Base-by-base conservation (phyloP, 371 early-diverging fungal species). In the Mucor saturninus region DNA sequence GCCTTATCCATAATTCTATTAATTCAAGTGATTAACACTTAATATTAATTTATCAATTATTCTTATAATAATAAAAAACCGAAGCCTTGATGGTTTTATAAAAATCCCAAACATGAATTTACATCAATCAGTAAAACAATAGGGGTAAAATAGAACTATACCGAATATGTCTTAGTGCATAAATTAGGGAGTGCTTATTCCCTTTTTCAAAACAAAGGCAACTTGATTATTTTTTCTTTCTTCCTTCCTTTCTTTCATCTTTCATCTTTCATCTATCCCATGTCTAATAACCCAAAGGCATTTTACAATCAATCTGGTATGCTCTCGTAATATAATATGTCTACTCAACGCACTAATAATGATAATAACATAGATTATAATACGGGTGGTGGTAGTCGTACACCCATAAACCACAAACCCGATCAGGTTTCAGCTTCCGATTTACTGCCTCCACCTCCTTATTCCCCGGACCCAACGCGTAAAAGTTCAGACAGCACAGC, bases 231-330 rank as follows among this genome's bases (percentile, higher is more conserved):
- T 14, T 42, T 42, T 42, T 8, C 46, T 45, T 15, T 45, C n/a
- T 45, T 15, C 15, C 35, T 46, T 32, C 15, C 7, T 46, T 21
- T 26, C 21, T 26, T 56, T 11, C 45, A 28, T 40, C 35, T 42
- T 58, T 38, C 45, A 8, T 35, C 42, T 56, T 40, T 52, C 45
- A 8, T 35, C 42, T 56, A 31, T 52, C 30, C 10, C 3, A 60
- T 60, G 61, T 60, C 59, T 38, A 37, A 26, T n/a, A 63, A 58
- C 43, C 64, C 64, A 21, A 65, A 65, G 40, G 29, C 54, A 59
- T 65, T 54, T 54, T 65, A 65, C 46, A 65, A 65, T 29, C 59
- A 65, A 54, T 14, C 65, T 48, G 65, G 65, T 65, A 65, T 48
- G 39, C 15, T 10, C 15, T 14, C 21, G 21, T 21, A 21, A 29